phyloP scores from a whole-genome alignment of 1,284 basidiomycete genomes.

The Ganoderma boninense region DNA sequence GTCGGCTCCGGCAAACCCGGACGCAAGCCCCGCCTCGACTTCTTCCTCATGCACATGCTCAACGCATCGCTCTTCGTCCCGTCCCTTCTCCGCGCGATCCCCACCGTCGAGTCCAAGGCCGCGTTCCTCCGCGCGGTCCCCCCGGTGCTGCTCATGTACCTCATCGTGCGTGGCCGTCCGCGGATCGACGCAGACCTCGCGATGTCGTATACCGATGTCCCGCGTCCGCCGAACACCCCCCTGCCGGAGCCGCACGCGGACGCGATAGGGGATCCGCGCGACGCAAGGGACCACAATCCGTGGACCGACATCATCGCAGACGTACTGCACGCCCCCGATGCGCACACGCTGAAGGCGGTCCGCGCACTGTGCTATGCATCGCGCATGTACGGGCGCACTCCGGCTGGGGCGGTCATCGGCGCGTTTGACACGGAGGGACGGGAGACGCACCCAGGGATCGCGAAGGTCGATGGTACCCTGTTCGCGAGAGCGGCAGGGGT shows the following conservation, averaged over 20 bases:
- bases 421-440: conserved; percentile 46
- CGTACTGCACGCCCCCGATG: conserved; percentile 63
- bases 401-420: conserved; percentile 54
- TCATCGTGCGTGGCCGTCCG: conserved; percentile 65
- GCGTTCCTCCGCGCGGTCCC: conserved; percentile 59
- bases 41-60: conserved; percentile 78
- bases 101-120: conserved; percentile 49
- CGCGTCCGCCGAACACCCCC: conserved; percentile 44
- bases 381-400: conserved; percentile 55
- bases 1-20: conserved; percentile 60
- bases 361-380: conserved; percentile 63
- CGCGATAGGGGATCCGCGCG: conserved; percentile 47
- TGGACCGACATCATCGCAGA: conserved; percentile 67
- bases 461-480: conserved; percentile 64
- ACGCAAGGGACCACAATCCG: conserved; percentile 55
- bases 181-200: conserved; percentile 60
- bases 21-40: conserved; percentile 64
- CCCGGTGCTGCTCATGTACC: conserved; percentile 51
- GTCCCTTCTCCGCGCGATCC: conserved; percentile 51
- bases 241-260: conserved; percentile 33
- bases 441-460: conserved; percentile 55
- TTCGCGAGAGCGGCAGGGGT: conserved; percentile 72
- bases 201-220: conserved; percentile 59
- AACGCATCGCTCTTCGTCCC: conserved; percentile 70
- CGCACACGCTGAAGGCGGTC: conserved; percentile 69